These are phyloP conservation scores for Heritiera littoralis DNA, from an alignment of 345 rosid species.

Conservation along the genomic window DNA sequence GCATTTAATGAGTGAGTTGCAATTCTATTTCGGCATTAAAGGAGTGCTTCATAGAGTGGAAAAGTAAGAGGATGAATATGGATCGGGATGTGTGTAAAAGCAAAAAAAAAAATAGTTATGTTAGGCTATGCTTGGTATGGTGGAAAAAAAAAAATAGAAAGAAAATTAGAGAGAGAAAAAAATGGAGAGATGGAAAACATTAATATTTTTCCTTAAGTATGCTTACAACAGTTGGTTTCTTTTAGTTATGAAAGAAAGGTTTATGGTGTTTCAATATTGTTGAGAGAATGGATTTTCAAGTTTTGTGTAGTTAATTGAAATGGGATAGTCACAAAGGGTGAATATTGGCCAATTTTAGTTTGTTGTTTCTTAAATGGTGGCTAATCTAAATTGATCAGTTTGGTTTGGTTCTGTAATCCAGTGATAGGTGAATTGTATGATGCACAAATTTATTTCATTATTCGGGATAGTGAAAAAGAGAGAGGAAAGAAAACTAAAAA, in stretches of 20 bases:
- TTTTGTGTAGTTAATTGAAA: not conserved
- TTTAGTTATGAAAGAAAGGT: not conserved
- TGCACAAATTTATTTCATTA: not conserved
- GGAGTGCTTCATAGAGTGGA: too few species aligned
- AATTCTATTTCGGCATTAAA: too few species aligned
- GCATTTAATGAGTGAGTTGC: too few species aligned
- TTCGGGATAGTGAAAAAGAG: not conserved
- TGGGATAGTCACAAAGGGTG: not conserved
- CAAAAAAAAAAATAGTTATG: too few species aligned
- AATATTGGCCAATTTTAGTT: not conserved
- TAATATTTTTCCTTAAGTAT: too few species aligned
- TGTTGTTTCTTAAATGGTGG: not conserved
- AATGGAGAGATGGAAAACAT: too few species aligned
- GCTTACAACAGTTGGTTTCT: not conserved
- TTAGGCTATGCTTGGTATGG: too few species aligned
- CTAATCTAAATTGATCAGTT: not conserved
- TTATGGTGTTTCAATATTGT: not conserved
- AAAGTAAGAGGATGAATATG: too few species aligned
- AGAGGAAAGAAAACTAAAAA: too few species aligned
- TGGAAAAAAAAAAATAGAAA: too few species aligned
- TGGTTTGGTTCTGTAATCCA: not conserved
- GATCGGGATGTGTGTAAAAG: too few species aligned
- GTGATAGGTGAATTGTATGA: not conserved
- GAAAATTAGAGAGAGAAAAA: too few species aligned
- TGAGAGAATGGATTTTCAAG: not conserved